A percentile compares a stretch with the other conserved stretches of the same genome.
Evolutionary conservation across 108 stramenopile species (phyloP).

Genomic region (Nitzschia palea): DNA sequence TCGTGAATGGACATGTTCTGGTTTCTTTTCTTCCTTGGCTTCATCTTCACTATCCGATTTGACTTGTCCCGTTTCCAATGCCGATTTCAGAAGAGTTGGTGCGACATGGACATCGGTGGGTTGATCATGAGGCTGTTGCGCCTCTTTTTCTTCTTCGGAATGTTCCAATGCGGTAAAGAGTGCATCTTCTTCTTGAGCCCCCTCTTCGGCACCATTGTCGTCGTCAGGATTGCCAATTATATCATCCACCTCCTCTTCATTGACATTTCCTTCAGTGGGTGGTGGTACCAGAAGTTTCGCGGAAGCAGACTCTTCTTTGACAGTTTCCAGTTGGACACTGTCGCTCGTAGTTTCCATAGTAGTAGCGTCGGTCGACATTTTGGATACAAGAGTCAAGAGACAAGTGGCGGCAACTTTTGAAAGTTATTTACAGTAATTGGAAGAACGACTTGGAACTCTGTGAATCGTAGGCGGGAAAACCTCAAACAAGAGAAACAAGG

Average conservation of each 20-base stretch:
- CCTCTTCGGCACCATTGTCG: slow-evolving; percentile 17
- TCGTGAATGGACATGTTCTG: slow-evolving; percentile 52
- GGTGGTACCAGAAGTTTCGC: too few species aligned
- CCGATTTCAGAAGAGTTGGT: slow-evolving; percentile 68
- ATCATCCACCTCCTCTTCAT: slow-evolving; percentile 3
- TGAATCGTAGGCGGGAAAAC: too few species aligned
- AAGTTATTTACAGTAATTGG: too few species aligned
- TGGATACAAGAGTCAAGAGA: too few species aligned
- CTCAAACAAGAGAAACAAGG: too few species aligned
- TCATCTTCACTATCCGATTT: slow-evolving; percentile 63
- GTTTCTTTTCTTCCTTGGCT: slow-evolving; percentile 49
- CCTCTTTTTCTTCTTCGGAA: slow-evolving; percentile 36
- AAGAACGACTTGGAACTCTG: too few species aligned
- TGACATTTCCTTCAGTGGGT: neutral
- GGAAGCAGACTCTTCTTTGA: too few species aligned
- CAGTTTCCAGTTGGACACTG: too few species aligned
- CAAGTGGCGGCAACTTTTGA: too few species aligned
- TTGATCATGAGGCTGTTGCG: slow-evolving; percentile 37
- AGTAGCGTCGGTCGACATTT: too few species aligned
- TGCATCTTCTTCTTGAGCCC: slow-evolving; percentile 62
- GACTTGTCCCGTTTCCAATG: slow-evolving; percentile 68
- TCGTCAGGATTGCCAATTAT: neutral
- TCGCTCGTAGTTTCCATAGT: too few species aligned
- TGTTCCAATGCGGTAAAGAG: slow-evolving; percentile 45
- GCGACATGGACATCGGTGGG: slow-evolving; percentile 64